Base-by-base conservation (phyloP, 2,329 filamentous ascomycete genomes). In the Biscogniauxia mediterranea region DNA sequence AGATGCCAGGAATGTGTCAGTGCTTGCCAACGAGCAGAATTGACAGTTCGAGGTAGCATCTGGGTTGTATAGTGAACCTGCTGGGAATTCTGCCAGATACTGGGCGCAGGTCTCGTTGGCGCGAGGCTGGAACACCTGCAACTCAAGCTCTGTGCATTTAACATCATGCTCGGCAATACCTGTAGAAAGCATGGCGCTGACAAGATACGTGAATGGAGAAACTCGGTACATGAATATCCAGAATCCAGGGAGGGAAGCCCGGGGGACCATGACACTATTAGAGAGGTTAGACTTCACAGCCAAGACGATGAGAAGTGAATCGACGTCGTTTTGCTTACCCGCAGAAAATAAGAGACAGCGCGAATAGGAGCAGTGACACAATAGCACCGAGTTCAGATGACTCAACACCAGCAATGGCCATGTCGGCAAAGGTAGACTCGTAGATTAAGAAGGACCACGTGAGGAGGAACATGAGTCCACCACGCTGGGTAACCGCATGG, bases 151-250 rank as follows among this genome's bases (percentile, higher is more conserved):
- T 23, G 23, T 23, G 38, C 38, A 46, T 6, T 2, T 17, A n/a
- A 46, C 38, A 17, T 2, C 13, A 15, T 5, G 15, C 6, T n/a
- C 38, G 13, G 11, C 13, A 6, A 46, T 6, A 17, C 11, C 13
- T 2, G 15, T n/a, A 5, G 38, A 17, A 2, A n/a, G 6, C 4
- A 46, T 15, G 6, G 52, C 60, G 21, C 26, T 21, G 25, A 64
- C n/a, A 11, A 55, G 54, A 21, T 66, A 66, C 6, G 62, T 62
- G 2, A 65, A 59, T 1, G 64, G 64, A 1, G 64, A 61, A 1
- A 49, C 63, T 2, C 59, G 59, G 7, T 55, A 64, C 26, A 66
- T 51, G 54, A 66, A 66, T 2, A 56, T 64, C 64, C 64, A 66
- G 55, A 66, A 66, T 1, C 20, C 13, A 2, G 58, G 61, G 1